Base-by-base conservation (phyloP, 768 basidiomycete species). In the Xerocomus potaroensis region DNA sequence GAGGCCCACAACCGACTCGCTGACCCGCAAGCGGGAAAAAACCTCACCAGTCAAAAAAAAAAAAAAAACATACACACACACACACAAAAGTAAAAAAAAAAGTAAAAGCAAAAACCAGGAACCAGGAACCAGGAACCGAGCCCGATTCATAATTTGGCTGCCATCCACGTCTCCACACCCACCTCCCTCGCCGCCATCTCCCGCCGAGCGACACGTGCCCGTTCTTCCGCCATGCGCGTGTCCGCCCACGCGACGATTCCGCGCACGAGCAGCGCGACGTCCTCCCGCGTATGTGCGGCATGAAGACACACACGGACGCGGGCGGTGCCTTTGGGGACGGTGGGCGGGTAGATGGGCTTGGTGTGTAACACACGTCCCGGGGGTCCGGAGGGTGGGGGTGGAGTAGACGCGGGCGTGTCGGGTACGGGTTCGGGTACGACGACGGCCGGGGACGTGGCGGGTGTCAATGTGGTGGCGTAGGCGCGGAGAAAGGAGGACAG, bases 281-380 rank as follows among this genome's bases (percentile, higher is more conserved):
- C 83, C 31, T 68, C 72, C 3, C 57, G 48, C 12, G 81, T 79
- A 57, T 94, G 91, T 2, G 76, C 81, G 0, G 91, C 81, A 58
- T 93, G 88, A 22, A 97, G 58, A 63, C 94, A 97, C n/a, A 97
- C 78, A 3, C 94, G 68, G 2, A 97, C 84, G 15, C 93, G 78
- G 50, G 93, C 87, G 49, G 77, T 78, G 8, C 90, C 92, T 43
- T 83, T 84, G 0, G 93, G 91, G 0, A 96, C 93, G 0, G 93
- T 96, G 0, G 95, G 94, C 72, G 84, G 86, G 9, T 79, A 82
- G 33, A 92, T 91, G 4, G 87, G 81, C 3, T 84, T 80, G 0
- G 84, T 86, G 54, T 83, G 81, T 58, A 87, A 75, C 1, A 77
- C 76, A 3, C 18, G 65, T 46, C 36, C 32, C 14, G 4, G 66